These are phyloP conservation scores for Selaginella moellendorffii DNA, from an alignment of 75 land plant species.

Conservation along the genomic window DNA sequence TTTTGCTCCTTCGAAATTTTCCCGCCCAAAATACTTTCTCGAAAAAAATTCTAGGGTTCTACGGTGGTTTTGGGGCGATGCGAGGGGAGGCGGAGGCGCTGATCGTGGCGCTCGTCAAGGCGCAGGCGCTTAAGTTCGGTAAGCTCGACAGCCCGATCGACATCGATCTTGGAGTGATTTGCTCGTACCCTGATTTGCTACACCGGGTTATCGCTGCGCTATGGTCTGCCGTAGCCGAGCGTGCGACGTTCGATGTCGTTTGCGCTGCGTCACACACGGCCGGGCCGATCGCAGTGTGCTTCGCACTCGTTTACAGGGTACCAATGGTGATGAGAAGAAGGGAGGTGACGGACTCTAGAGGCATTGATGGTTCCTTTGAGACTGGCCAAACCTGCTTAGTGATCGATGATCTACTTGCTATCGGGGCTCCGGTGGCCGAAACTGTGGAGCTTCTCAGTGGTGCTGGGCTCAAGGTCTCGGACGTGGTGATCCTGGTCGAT, in stretches of 20 bases:
- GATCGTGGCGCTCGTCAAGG: neutral
- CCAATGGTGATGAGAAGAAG: constrained; percentile 98
- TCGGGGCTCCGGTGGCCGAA: constrained; percentile 82
- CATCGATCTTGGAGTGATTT: constrained; percentile 87
- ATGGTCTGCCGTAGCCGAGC: constrained; percentile 16
- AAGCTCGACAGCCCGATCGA: constrained; percentile 96
- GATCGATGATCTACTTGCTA: constrained; percentile 83
- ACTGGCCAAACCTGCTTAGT: constrained; percentile 44
- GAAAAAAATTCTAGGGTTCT: neutral
- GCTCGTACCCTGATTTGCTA: constrained; percentile 80
- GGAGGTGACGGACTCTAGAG: constrained; percentile 68
- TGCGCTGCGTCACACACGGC: constrained; percentile 98
- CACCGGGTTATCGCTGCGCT: constrained; percentile 39
- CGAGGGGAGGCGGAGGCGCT: neutral
- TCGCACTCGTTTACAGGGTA: constrained; percentile 32
- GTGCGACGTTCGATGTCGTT: constrained; percentile 38
- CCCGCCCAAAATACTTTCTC: too few species aligned
- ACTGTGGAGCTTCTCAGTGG: constrained; percentile 58
- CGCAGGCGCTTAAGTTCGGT: constrained; percentile 60
- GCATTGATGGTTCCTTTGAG: constrained; percentile 60
- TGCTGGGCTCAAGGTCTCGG: constrained; percentile 43
- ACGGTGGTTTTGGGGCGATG: neutral
- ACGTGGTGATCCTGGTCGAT: too few species aligned
- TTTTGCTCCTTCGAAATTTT: too few species aligned
- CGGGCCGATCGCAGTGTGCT: constrained; percentile 74